A percentile compares a stretch with the other conserved stretches of the same genome.
These are phyloP conservation scores for Neoboletus subvelutipes DNA, from an alignment of 768 basidiomycete species.

Conservation along the genomic window DNA sequence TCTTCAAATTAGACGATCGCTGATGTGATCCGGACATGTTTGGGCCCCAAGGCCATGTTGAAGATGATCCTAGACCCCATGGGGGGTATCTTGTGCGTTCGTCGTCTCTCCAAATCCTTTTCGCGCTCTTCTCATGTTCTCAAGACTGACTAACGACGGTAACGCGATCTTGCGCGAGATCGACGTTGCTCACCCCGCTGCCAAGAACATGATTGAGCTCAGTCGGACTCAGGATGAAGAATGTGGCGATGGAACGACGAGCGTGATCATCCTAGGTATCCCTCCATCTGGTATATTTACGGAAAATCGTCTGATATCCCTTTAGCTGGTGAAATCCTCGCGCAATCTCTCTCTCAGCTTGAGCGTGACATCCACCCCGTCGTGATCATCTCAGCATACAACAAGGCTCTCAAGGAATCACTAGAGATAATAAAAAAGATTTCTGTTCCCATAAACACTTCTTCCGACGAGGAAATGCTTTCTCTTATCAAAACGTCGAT, in stretches of 20 bases:
- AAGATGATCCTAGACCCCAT: slow-evolving; percentile 99
- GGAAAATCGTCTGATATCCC: not conserved
- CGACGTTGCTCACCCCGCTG: slow-evolving; percentile 97
- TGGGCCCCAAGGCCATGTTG: slow-evolving; percentile 97
- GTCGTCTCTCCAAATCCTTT: not conserved
- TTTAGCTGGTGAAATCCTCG: slow-evolving; percentile 93
- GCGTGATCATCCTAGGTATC: slow-evolving; percentile 94
- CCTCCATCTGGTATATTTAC: not conserved
- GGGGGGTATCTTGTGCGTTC: slow-evolving; percentile 91
- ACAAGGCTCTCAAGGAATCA: slow-evolving; percentile 91
- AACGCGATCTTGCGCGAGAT: slow-evolving; percentile 98
- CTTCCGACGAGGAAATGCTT: slow-evolving; percentile 88
- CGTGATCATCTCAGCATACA: slow-evolving; percentile 97
- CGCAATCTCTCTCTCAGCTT: slow-evolving; percentile 88
- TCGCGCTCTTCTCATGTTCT: not conserved
- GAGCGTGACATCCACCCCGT: slow-evolving; percentile 98
- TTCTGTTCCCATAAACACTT: slow-evolving; percentile 85
- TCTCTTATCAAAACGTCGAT: slow-evolving; percentile 97
- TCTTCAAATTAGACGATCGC: slow-evolving; percentile 73
- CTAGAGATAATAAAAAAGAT: slow-evolving; percentile 86
- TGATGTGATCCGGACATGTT: slow-evolving; percentile 95
- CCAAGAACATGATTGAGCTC: slow-evolving; percentile 99
- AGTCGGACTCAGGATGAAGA: slow-evolving; percentile 98
- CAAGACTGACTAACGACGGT: slow-evolving; percentile 95
- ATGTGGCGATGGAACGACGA: slow-evolving; percentile 97